Evolutionary conservation across 805 yeast species (phyloP).

Genomic region (Kluyveromyces siamensis): DNA sequence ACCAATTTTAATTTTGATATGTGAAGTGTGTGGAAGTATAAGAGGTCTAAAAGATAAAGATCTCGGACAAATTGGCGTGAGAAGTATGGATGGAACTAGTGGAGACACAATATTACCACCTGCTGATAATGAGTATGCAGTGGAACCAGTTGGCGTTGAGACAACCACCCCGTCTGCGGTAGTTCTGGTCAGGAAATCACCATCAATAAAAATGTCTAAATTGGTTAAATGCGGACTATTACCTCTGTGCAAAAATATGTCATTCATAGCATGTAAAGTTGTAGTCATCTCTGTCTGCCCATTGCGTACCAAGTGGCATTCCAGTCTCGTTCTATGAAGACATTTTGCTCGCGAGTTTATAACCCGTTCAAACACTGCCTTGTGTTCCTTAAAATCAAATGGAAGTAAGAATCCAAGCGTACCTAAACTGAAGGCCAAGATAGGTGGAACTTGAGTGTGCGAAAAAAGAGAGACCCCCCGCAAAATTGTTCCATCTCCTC

Average conservation of each 20-base stretch:
- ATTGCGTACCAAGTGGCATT: constrained; percentile 53
- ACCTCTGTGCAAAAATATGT: constrained; percentile 81
- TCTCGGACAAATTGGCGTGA: constrained; percentile 90
- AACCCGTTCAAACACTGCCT: constrained; percentile 54
- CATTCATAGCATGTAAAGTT: constrained; percentile 75
- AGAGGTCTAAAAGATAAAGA: constrained; percentile 86
- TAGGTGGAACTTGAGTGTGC: constrained; percentile 73
- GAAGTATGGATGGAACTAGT: constrained; percentile 64
- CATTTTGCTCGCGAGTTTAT: constrained; percentile 62
- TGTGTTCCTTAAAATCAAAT: constrained; percentile 60
- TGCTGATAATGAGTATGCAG: constrained; percentile 81
- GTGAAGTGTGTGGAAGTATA: constrained; percentile 69
- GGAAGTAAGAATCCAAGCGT: constrained; percentile 86
- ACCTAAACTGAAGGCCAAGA: constrained; percentile 80
- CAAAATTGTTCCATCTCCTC: constrained; percentile 94
- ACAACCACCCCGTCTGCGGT: constrained; percentile 85
- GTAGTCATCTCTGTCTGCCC: constrained; percentile 12
- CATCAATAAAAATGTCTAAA: constrained; percentile 78
- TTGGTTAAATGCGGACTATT: constrained; percentile 77
- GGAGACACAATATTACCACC: constrained; percentile 96
- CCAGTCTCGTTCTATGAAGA: constrained; percentile 67
- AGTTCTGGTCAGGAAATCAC: constrained; percentile 76
- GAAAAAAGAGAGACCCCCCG: constrained; percentile 76
- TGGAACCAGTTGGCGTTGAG: constrained; percentile 91
- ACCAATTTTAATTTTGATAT: constrained; percentile 53